Conservation (phyloP, 1,284 basidiomycete genomes). For the Cryptococcus sp. region DNA sequence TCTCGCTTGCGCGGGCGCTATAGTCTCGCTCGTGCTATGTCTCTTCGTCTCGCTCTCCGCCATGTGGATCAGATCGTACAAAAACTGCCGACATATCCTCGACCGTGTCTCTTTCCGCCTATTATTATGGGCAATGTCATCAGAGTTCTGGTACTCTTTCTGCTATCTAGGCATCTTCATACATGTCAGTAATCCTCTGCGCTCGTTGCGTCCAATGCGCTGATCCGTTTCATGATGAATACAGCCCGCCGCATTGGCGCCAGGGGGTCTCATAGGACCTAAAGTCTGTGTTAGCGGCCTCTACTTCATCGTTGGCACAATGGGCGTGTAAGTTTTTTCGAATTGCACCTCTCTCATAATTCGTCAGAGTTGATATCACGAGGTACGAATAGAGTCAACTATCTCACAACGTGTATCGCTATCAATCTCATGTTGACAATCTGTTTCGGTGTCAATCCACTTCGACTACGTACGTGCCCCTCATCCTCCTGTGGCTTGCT, state of each 20-base stretch:
- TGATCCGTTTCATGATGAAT: conserved; percentile 3
- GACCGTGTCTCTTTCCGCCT: conserved; percentile 42
- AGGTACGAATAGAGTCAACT: conserved; percentile 33
- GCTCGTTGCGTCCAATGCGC: not conserved
- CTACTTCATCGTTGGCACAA: conserved; percentile 34
- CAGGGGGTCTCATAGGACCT: not conserved
- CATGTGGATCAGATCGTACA: conserved; percentile 11
- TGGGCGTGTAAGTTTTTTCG: conserved; percentile 30
- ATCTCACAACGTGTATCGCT: conserved; percentile 40
- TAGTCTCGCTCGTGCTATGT: too few species aligned
- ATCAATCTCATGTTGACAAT: conserved; percentile 41
- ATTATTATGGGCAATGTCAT: conserved; percentile 34
- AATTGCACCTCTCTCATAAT: not conserved
- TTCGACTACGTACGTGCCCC: conserved; percentile 26
- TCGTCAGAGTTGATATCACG: not conserved
- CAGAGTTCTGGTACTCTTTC: conserved; percentile 36
- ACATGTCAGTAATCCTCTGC: conserved; percentile 13
- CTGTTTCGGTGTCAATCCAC: conserved; percentile 36
- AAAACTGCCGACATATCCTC: conserved; percentile 21
- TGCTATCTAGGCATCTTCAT: conserved; percentile 28
- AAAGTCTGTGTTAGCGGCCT: conserved; percentile 26
- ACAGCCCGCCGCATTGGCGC: conserved; percentile 3
- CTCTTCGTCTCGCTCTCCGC: conserved; percentile 5
- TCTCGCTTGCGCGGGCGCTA: too few species aligned
- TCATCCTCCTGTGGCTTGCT: not conserved